Conservation (phyloP, 2,329 filamentous ascomycete species). For the Rhynchosporium secalis region DNA sequence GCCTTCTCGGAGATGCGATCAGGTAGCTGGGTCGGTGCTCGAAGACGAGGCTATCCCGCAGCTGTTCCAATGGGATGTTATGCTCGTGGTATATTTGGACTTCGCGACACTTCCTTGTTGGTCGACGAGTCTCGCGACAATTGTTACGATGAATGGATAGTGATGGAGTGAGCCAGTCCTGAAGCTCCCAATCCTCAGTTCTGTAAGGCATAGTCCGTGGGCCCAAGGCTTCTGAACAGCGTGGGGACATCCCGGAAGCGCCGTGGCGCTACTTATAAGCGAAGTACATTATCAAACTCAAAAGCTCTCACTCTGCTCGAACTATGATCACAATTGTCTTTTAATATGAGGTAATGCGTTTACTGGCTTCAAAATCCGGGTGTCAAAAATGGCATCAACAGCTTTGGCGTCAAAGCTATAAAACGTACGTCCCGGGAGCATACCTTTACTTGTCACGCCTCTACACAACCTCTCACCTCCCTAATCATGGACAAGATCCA, state of each 20-base stretch:
- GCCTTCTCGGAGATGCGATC: slow-evolving; percentile 4
- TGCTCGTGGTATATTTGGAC: background rate
- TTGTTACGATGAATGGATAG: slow-evolving; percentile 8
- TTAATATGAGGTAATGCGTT: slow-evolving; percentile 35
- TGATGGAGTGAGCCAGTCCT: slow-evolving; percentile 1
- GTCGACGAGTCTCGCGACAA: background rate
- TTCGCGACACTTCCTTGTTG: slow-evolving; percentile 7
- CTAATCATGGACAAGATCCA: slow-evolving; percentile 28
- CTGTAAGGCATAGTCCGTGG: no score
- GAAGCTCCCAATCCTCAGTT: slow-evolving; percentile 7
- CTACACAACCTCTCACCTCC: slow-evolving; percentile 26
- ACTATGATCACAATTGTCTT: no score
- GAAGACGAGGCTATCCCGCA: slow-evolving; percentile 19
- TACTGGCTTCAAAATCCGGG: slow-evolving; percentile 28
- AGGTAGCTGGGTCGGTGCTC: slow-evolving; percentile 6
- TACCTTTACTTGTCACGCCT: slow-evolving; percentile 19
- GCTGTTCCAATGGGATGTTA: background rate
- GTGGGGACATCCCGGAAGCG: slow-evolving; percentile 23
- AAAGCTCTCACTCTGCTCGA: background rate
- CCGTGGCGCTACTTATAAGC: slow-evolving; percentile 26
- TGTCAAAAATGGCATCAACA: slow-evolving; percentile 35
- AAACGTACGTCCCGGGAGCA: slow-evolving; percentile 6
- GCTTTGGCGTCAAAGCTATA: slow-evolving; percentile 19
- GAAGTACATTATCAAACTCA: slow-evolving; percentile 15
- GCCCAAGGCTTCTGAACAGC: slow-evolving; percentile 1